These are phyloP conservation scores for Arthromyces matolae DNA, from an alignment of 768 basidiomycete genomes.

Conservation along the genomic window DNA sequence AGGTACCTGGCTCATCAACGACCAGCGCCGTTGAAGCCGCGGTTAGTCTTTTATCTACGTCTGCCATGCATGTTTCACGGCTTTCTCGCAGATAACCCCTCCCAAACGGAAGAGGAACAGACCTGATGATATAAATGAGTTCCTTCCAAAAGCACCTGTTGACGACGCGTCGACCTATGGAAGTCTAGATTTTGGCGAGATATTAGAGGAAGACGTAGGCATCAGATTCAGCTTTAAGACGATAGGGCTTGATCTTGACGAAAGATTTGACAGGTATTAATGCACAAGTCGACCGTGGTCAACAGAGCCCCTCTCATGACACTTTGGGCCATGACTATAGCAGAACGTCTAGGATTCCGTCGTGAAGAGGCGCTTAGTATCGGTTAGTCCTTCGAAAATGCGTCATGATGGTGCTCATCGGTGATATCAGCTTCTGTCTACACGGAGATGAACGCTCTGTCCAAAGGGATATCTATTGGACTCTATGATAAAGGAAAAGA, in stretches of 20 bases:
- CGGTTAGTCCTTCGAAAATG: slow-evolving; percentile 39
- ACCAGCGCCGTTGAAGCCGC: slow-evolving; percentile 24
- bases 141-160: slow-evolving; percentile 46
- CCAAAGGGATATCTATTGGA: slow-evolving; percentile 83
- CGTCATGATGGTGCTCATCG: background rate
- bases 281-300: slow-evolving; percentile 57
- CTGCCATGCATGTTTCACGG: no score
- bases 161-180: slow-evolving; percentile 51
- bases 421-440: slow-evolving; percentile 71
- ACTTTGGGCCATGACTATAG: slow-evolving; percentile 87
- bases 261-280: slow-evolving; percentile 63
- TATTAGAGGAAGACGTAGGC: slow-evolving; percentile 66
- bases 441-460: slow-evolving; percentile 87
- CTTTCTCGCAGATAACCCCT: slow-evolving; percentile 44
- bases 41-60: slow-evolving; percentile 21
- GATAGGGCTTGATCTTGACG: no score
- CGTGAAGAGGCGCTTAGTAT: slow-evolving; percentile 90
- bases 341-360: slow-evolving; percentile 82
- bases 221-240: background rate
- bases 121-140: slow-evolving; percentile 48
- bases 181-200: slow-evolving; percentile 68
- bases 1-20: slow-evolving; percentile 16
- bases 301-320: slow-evolving; percentile 96
- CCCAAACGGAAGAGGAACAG: slow-evolving; percentile 55
- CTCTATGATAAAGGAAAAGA: slow-evolving; percentile 58